These are phyloP conservation scores for Stagonosporopsis cucurbitacearum DNA, from an alignment of 2,329 filamentous ascomycete genomes.

Conservation along the genomic window DNA sequence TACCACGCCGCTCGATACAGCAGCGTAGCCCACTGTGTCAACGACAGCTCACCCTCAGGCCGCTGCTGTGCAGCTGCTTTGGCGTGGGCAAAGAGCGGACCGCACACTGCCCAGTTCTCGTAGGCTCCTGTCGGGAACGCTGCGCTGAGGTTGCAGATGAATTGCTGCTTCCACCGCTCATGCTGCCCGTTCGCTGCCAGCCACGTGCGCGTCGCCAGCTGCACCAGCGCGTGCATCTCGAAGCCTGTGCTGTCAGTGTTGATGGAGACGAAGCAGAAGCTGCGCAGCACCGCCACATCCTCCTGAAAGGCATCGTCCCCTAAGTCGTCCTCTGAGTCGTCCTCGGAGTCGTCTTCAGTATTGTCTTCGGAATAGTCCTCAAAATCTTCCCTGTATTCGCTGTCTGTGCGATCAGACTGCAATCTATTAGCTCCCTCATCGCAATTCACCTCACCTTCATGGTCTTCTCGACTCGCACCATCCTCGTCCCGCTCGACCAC, in stretches of 20 bases:
- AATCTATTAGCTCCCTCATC: too few relatives aligned
- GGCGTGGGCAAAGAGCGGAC: conserved; percentile 23
- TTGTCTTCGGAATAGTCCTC: too few relatives aligned
- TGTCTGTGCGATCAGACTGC: too few relatives aligned
- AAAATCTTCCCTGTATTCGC: too few relatives aligned
- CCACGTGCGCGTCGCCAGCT: conserved; percentile 26
- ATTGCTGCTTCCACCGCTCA: conserved; percentile 19
- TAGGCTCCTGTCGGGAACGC: conserved; percentile 18
- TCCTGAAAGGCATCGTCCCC: background rate
- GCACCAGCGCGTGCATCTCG: conserved; percentile 19
- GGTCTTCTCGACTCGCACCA: too few relatives aligned
- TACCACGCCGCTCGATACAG: conserved; percentile 20
- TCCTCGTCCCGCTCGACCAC: background rate
- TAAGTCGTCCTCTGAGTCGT: too few relatives aligned
- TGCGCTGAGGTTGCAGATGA: conserved; percentile 18
- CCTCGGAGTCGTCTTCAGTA: too few relatives aligned
- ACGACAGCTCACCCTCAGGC: conserved; percentile 6
- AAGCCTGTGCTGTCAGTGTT: background rate
- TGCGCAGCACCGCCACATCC: background rate
- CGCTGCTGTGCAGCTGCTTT: conserved; percentile 15
- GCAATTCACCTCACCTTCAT: too few relatives aligned
- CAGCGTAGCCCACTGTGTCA: conserved; percentile 19
- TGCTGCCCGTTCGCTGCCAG: conserved; percentile 10
- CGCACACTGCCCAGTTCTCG: conserved; percentile 23
- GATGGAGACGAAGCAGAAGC: background rate